A percentile compares a stretch with the other conserved stretches of the same genome.
Evolutionary conservation across 148 eudicot species (phyloP).

Genomic region (Chenopodium berlandieri): DNA sequence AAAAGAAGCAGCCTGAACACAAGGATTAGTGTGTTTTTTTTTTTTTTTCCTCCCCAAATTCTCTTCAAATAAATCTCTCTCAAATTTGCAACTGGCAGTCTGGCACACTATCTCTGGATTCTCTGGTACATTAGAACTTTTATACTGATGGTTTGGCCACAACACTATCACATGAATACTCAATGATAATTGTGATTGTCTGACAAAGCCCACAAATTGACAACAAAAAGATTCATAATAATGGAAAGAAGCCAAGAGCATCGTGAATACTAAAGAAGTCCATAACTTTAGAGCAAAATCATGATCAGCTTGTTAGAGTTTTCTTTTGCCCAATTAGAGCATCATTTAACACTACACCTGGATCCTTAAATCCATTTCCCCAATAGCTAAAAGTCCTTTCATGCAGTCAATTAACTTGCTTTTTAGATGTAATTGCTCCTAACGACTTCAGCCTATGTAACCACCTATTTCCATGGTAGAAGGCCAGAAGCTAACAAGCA

Average conservation of each 20-base stretch:
- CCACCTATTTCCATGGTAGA: background rate
- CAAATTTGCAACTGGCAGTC: background rate
- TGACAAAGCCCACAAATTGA: background rate
- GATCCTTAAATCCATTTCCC: background rate
- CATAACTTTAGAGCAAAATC: background rate
- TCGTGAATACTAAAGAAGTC: background rate
- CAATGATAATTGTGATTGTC: background rate
- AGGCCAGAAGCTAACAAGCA: too few relatives aligned
- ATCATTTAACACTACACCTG: background rate
- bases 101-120: too few relatives aligned
- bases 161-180: background rate
- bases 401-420: background rate
- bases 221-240: background rate
- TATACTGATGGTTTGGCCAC: background rate
- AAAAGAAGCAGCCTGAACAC: background rate
- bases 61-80: background rate
- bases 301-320: background rate
- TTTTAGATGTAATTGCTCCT: background rate
- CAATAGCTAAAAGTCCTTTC: background rate
- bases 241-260: slow-evolving; percentile 1
- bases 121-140: background rate
- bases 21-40: too few relatives aligned
- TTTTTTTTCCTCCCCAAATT: too few relatives aligned
- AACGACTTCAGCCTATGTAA: background rate
- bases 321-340: background rate